Percentiles rank a stretch among this genome's conserved stretches.
Evolutionary conservation across 2,329 filamentous ascomycete species (phyloP).

Genomic region (Macrophomina phaseolina): DNA sequence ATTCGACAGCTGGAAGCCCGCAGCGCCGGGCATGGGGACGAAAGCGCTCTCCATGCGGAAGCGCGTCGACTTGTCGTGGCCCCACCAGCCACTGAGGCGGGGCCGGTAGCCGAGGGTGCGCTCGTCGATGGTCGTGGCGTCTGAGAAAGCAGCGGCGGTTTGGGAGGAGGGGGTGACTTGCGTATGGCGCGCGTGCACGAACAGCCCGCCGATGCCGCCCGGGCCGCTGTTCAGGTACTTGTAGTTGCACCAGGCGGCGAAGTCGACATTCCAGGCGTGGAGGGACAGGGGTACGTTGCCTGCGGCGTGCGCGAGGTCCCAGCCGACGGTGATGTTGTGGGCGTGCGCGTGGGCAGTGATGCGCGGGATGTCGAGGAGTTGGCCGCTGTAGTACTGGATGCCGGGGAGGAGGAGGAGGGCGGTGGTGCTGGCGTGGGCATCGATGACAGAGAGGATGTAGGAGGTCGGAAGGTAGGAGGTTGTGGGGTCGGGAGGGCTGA

Average conservation of each 20-base stretch:
- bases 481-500: constrained; percentile 62
- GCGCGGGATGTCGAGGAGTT: constrained; percentile 79
- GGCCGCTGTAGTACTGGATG: constrained; percentile 91
- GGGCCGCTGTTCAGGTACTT: constrained; percentile 92
- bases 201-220: constrained; percentile 78
- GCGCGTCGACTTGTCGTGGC: constrained; percentile 74
- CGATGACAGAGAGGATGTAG: constrained; percentile 74
- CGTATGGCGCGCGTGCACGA: constrained; percentile 78
- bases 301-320: constrained; percentile 86
- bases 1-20: constrained; percentile 85
- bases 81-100: constrained; percentile 85
- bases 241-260: constrained; percentile 92
- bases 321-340: constrained; percentile 76
- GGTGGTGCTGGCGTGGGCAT: constrained; percentile 72
- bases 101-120: constrained; percentile 59
- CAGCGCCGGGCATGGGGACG: constrained; percentile 76
- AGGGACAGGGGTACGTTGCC: constrained; percentile 81
- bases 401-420: constrained; percentile 82
- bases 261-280: constrained; percentile 91
- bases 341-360: constrained; percentile 80
- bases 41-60: constrained; percentile 87
- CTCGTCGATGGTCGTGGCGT: constrained; percentile 34
- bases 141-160: constrained; percentile 34
- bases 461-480: constrained; percentile 70
- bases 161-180: constrained; percentile 48